Base-by-base conservation (phyloP, 805 yeast genomes). In the Metschnikowia chrysomelidarum region DNA sequence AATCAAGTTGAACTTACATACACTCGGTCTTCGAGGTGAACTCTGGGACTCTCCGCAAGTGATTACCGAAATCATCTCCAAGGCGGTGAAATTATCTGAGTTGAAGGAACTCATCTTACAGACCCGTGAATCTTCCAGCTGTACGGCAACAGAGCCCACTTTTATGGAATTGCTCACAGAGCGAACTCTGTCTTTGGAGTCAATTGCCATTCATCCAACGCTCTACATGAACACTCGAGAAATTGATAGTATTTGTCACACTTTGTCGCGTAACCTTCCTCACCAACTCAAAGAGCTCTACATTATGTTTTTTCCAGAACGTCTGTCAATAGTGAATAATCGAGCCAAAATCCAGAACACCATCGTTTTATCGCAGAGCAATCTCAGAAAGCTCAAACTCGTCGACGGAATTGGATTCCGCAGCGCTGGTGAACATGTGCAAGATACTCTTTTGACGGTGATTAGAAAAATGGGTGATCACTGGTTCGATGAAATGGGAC, bases 1-100 rank as follows among this genome's bases (percentile, higher is more conserved):
- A 4, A 22, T 23, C 2, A 16, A 24, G 20, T 34, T 53, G 21
- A 10, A 21, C 9, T 20, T 54, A 13, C 14, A 14, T 8, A 25
- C 37, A 1, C 37, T 57, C 10, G 49, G 43, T 3, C 34, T 59
- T 2, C 61, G 57, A 26, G 62, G 62, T 5, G 48, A 40, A 26
- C 38, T 58, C 11, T 44, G 46, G 5, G 38, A 41, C 17, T 22
- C 38, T 2, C 57, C 55, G 2, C 19, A 15, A 3, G 27, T 4
- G 6, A 9, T 52, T 3, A 38, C 42, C 6, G 18, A 20, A 1
- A 10, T 46, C 9, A 17, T 58, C 7, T 19, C 27, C 16, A 30
- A 20, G 11, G 38, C 47, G 0, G 35, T 54, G 2, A 49, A 49
- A 6, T 46, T 56, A 13, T 21, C 13, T 4, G 27, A 21, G 4